Conservation (phyloP, 306 rosid genomes). For the Cucurbita ficifolia region DNA sequence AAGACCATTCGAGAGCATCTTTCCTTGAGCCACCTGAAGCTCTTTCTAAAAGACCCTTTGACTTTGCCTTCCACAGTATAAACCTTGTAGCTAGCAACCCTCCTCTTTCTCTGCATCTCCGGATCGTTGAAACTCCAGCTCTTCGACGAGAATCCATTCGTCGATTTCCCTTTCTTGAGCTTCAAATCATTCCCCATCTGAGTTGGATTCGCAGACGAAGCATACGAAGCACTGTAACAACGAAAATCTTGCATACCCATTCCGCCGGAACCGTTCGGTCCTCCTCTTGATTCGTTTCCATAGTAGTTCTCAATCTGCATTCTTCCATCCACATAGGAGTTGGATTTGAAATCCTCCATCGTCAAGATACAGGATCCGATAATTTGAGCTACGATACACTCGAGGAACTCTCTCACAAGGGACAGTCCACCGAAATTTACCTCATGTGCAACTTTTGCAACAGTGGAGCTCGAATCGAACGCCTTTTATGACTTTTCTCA, state of each 20-base stretch:
- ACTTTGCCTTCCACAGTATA: slow-evolving; percentile 81
- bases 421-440: not conserved
- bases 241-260: slow-evolving; percentile 62
- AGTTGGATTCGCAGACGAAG: slow-evolving; percentile 45
- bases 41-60: slow-evolving; percentile 67
- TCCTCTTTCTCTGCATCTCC: slow-evolving; percentile 80
- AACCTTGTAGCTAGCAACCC: slow-evolving; percentile 88
- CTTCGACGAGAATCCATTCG: slow-evolving; percentile 42
- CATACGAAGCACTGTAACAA: slow-evolving; percentile 74
- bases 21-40: slow-evolving; percentile 78
- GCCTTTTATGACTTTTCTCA: not conserved
- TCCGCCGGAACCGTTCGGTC: slow-evolving; percentile 6
- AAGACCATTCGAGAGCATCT: slow-evolving; percentile 53
- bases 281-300: slow-evolving; percentile 14
- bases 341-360: slow-evolving; percentile 53
- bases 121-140: slow-evolving; percentile 76
- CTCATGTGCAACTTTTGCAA: not conserved
- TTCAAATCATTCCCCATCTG: slow-evolving; percentile 29
- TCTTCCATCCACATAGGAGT: slow-evolving; percentile 51
- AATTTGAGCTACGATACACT: not conserved
- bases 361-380: not conserved
- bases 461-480: not conserved
- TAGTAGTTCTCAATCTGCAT: slow-evolving; percentile 44
- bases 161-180: slow-evolving; percentile 73
- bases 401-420: not conserved